Conservation (phyloP, 2,329 filamentous ascomycete genomes). For the Penicillium polonicum region DNA sequence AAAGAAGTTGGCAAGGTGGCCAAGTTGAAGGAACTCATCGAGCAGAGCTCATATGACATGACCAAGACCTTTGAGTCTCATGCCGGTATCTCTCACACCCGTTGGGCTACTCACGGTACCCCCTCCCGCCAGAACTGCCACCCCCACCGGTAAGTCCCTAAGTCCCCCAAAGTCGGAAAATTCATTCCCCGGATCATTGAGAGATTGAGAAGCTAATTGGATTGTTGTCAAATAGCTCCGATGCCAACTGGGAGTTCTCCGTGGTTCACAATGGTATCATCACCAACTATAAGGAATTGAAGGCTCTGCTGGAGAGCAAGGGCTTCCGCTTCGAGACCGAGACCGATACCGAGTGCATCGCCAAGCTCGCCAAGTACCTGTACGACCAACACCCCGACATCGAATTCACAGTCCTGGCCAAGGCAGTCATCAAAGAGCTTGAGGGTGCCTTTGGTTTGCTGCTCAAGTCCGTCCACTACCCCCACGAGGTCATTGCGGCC, state of each 20-base stretch:
- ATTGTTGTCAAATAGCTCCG: conserved; percentile 63
- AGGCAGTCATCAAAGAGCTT: conserved; percentile 97
- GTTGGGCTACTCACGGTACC: conserved; percentile 96
- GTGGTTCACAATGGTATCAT: conserved; percentile 99
- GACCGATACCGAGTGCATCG: conserved; percentile 98
- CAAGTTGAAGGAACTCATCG: conserved; percentile 92
- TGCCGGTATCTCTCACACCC: conserved; percentile 96
- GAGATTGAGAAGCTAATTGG: neutral
- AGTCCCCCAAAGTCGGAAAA: conserved; percentile 30
- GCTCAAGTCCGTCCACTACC: conserved; percentile 98
- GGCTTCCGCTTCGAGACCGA: conserved; percentile 99
- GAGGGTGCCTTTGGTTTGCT: conserved; percentile 96
- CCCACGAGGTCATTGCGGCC: conserved; percentile 94
- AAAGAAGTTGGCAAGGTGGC: conserved; percentile 99
- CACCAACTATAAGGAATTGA: conserved; percentile 99
- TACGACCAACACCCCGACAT: conserved; percentile 92
- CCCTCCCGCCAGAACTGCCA: conserved; percentile 96
- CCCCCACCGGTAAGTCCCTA: conserved; percentile 82
- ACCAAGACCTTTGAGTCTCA: conserved; percentile 96
- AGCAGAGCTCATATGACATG: conserved; percentile 75
- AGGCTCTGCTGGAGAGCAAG: conserved; percentile 87
- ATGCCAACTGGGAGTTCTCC: conserved; percentile 91
- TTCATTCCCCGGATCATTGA: neutral
- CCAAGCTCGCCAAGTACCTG: conserved; percentile 97
- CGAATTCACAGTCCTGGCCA: conserved; percentile 93